Evolutionary conservation across 176 grass and related monocot genomes (phyloP), one percentile per base, ranked within the genome.

Genomic region (Oryza longistaminata): DNA sequence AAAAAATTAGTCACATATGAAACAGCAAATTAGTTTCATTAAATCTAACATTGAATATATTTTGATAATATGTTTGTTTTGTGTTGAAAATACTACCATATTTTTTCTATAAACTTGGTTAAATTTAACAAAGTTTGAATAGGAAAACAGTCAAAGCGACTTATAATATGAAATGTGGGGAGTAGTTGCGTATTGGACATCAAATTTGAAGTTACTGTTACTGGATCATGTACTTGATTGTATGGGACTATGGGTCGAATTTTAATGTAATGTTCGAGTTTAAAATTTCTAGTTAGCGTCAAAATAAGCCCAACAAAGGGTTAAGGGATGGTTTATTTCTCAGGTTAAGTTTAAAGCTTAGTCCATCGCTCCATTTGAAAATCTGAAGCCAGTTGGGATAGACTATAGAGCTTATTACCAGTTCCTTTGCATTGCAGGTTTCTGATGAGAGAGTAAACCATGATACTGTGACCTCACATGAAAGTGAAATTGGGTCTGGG

Each of bases 401-500:
- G 60, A 19, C 65, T 70, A 70, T 37, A 6, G 5, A 82, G 53
- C 19, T 71, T 9, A 17, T 64, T n/a, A 29, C 25, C 7, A 26
- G 45, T 67, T 53, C 2, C 21, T 7, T 50, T 70, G 11, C 7
- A 64, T 83, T 88, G 45, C 85, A 95, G 93, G 93, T 83, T 88
- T 90, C 85, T 50, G 83, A 86, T 78, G 88, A 86, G 78, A 87
- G 58, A 67, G 33, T 85, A 71, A 85, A 70, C 79, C 14, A 88
- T 37, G 82, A 86, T 82, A 71, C 22, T 73, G 26, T 77, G 55
- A 31, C 58, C 75, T 86, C 83, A 70, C 71, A 66, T 81, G 79
- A 70, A 76, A 92, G 68, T 82, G 90, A 95, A 83, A 92, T 86
- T 77, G 90, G 90, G 14, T 84, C 86, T 77, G 90, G 88, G 14